Conservation (phyloP, 495 filamentous ascomycete species). For the Tuber microsphaerosporum region DNA sequence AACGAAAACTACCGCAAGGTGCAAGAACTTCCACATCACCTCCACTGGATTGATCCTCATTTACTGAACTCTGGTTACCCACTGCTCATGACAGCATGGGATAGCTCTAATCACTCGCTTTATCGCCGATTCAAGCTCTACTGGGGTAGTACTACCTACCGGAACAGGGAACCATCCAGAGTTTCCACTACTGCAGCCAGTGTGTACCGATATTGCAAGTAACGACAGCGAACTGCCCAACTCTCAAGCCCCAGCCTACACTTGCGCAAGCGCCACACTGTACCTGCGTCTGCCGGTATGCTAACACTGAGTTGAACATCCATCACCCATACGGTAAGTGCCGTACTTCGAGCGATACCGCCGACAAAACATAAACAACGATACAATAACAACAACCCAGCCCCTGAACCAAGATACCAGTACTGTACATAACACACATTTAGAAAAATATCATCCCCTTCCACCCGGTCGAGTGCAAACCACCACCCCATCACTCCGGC, state of each 20-base stretch:
- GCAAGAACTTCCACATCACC: not conserved
- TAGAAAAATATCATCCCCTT: not conserved
- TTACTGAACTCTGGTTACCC: not conserved
- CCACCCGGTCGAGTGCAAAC: not conserved
- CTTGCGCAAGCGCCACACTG: not conserved
- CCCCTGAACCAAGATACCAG: not conserved
- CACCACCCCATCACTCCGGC: not conserved
- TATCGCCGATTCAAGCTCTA: not conserved
- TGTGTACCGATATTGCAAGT: not conserved
- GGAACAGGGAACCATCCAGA: not conserved
- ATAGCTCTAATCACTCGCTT: not conserved
- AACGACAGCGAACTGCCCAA: not conserved
- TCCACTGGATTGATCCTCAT: not conserved
- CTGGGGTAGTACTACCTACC: not conserved
- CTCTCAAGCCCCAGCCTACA: not conserved
- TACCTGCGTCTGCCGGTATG: not conserved
- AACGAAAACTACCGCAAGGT: not conserved
- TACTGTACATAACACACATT: too few relatives aligned
- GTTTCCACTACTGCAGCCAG: not conserved
- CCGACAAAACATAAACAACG: not conserved
- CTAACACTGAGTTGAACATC: not conserved
- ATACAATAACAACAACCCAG: too few relatives aligned
- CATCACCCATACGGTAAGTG: not conserved
- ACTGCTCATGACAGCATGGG: not conserved
- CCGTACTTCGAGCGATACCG: not conserved